Conservation (phyloP, 23 red algal species). For the Cyanidium caldarium region DNA sequence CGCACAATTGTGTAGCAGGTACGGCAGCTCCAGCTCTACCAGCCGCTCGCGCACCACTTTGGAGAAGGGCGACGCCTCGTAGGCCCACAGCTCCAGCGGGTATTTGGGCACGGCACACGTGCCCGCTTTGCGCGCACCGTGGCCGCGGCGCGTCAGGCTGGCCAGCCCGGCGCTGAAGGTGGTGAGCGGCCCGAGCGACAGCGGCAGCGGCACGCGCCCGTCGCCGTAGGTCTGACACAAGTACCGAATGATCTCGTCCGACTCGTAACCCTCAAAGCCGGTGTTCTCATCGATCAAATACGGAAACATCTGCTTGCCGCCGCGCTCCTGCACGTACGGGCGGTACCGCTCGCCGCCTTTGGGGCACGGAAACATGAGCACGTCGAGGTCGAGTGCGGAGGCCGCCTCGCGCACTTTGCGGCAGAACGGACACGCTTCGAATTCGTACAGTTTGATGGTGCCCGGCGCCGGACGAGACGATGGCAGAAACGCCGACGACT, state of each 20-base stretch:
- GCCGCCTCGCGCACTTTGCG: constrained; percentile 71
- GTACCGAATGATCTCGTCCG: constrained; percentile 71
- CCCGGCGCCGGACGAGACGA: constrained; percentile 23
- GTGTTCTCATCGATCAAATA: constrained; percentile 84
- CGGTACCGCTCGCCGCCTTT: constrained; percentile 50
- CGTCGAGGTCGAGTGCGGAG: constrained; percentile 65
- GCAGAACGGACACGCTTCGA: constrained; percentile 83
- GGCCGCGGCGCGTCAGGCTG: constrained; percentile 10
- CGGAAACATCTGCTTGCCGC: constrained; percentile 76
- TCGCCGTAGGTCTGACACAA: constrained; percentile 72
- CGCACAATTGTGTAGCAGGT: constrained; percentile 50
- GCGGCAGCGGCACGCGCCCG: constrained; percentile 32
- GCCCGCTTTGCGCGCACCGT: constrained; percentile 9
- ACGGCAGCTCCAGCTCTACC: constrained; percentile 57
- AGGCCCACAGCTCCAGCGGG: constrained; percentile 57
- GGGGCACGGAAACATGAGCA: constrained; percentile 63
- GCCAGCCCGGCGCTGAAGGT: constrained; percentile 43
- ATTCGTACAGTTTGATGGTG: constrained; percentile 60
- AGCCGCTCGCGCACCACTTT: constrained; percentile 59
- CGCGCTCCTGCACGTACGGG: constrained; percentile 28
- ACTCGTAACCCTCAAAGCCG: constrained; percentile 61
- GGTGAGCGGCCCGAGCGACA: constrained; percentile 22
- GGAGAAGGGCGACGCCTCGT: constrained; percentile 69
- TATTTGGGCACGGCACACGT: constrained; percentile 22
- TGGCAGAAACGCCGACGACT: constrained; percentile 51